Percentiles rank a stretch among this genome's conserved stretches.
These are phyloP conservation scores for Mucor indicus DNA, from an alignment of 371 early-diverging fungal species.

Conservation along the genomic window DNA sequence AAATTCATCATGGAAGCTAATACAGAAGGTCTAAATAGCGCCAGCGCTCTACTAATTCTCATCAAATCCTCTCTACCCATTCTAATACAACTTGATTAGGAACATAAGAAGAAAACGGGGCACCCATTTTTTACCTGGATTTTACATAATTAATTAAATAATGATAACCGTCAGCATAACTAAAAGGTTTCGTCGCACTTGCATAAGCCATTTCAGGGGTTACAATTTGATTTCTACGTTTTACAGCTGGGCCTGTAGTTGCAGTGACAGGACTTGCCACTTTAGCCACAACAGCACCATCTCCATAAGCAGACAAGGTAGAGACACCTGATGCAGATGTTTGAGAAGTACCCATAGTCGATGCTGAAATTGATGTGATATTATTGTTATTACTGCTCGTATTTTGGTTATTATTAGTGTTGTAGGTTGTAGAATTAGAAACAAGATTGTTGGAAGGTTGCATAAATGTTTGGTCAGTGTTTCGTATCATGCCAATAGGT, in stretches of 20 bases:
- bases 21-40: slow-evolving; percentile 88
- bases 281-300: slow-evolving; percentile 44
- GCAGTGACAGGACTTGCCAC: slow-evolving; percentile 35
- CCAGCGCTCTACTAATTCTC: slow-evolving; percentile 86
- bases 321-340: slow-evolving; percentile 35
- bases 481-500: neutral
- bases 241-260: slow-evolving; percentile 18
- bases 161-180: slow-evolving; percentile 86
- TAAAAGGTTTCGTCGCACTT: slow-evolving; percentile 71
- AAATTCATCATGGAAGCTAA: slow-evolving; percentile 90
- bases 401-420: slow-evolving; percentile 2
- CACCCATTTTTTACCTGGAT: slow-evolving; percentile 49
- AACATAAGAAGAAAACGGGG: slow-evolving; percentile 1
- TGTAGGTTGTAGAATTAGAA: neutral
- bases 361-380: slow-evolving; percentile 26
- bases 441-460: slow-evolving; percentile 1
- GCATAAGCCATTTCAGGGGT: slow-evolving; percentile 44
- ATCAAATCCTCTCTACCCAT: slow-evolving; percentile 86
- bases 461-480: slow-evolving; percentile 1
- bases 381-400: slow-evolving; percentile 1
- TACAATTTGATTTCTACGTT: slow-evolving; percentile 33
- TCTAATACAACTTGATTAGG: slow-evolving; percentile 49
- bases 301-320: slow-evolving; percentile 37
- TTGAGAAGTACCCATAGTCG: slow-evolving; percentile 30
- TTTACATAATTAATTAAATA: slow-evolving; percentile 73